Evolutionary conservation across 352 stramenopile species (phyloP).

Genomic region (Globisporangium orthogonon): DNA sequence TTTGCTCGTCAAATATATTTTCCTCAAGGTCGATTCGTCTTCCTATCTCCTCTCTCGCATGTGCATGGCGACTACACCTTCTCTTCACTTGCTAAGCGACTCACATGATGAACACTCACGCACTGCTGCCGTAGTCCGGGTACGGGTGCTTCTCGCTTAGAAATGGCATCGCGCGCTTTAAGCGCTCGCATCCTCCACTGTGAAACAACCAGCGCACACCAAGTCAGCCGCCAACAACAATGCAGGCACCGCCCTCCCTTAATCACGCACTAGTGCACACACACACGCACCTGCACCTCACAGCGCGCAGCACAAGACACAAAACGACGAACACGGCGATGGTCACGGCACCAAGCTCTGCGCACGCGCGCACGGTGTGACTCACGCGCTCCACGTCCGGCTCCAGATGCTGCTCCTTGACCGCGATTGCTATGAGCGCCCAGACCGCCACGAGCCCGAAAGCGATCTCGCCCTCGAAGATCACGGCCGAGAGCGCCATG

Average conservation of each 20-base stretch:
- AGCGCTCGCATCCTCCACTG: slow-evolving; percentile 10
- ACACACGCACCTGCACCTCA: slow-evolving; percentile 26
- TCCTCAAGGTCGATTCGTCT: too few species aligned
- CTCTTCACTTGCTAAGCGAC: too few species aligned
- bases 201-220: not conserved
- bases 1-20: too few species aligned
- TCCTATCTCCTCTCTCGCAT: too few species aligned
- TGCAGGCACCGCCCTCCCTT: too few species aligned
- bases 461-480: slow-evolving; percentile 52
- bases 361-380: slow-evolving; percentile 53
- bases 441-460: slow-evolving; percentile 61
- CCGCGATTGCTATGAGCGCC: slow-evolving; percentile 44
- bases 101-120: not conserved
- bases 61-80: too few species aligned
- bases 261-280: too few species aligned
- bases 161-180: slow-evolving; percentile 27
- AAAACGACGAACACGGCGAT: slow-evolving; percentile 60
- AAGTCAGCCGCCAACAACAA: not conserved
- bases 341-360: slow-evolving; percentile 49
- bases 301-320: slow-evolving; percentile 24
- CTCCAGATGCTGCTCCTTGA: slow-evolving; percentile 49
- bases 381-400: slow-evolving; percentile 33
- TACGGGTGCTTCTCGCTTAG: slow-evolving; percentile 29
- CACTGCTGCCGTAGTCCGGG: slow-evolving; percentile 39
- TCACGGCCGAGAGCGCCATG: slow-evolving; percentile 42